Percentiles rank a stretch among this genome's conserved stretches.
Evolutionary conservation across 352 stramenopile species (phyloP).

Genomic region (Pythium aristosporum): DNA sequence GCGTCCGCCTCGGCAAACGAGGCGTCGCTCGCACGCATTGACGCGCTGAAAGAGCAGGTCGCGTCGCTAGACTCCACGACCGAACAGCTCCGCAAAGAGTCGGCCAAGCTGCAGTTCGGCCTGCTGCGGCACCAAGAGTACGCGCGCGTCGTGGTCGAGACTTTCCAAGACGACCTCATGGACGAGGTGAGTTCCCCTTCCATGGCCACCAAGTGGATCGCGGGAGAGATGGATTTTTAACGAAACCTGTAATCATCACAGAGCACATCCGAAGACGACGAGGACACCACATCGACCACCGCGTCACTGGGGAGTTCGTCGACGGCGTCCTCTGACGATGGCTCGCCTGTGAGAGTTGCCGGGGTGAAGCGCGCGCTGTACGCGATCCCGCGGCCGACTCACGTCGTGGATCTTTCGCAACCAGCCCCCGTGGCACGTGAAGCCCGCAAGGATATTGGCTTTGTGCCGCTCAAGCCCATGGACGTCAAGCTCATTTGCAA

Average conservation of each 20-base stretch:
- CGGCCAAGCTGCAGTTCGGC: conserved; percentile 33
- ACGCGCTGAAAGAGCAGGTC: conserved; percentile 38
- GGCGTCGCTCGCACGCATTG: conserved; percentile 1
- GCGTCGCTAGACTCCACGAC: conserved; percentile 40
- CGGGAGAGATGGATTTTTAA: neutral
- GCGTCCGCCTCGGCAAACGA: neutral
- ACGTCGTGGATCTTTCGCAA: conserved; percentile 28
- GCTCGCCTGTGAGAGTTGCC: conserved; percentile 30
- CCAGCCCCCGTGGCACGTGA: conserved; percentile 32
- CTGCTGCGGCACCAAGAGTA: conserved; percentile 30
- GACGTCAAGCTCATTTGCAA: conserved; percentile 40
- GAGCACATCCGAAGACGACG: conserved; percentile 23
- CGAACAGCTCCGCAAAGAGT: conserved; percentile 43
- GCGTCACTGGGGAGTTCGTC: conserved; percentile 24
- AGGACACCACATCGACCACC: conserved; percentile 17
- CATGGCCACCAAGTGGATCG: neutral
- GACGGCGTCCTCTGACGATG: conserved; percentile 28
- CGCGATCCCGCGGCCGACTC: conserved; percentile 28
- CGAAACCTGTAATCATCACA: conserved; percentile 8
- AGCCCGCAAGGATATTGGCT: conserved; percentile 48
- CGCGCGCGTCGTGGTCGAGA: conserved; percentile 39
- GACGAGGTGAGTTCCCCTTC: conserved; percentile 18
- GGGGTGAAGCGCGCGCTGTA: conserved; percentile 20
- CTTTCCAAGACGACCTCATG: conserved; percentile 39
- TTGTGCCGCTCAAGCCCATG: conserved; percentile 36